Evolutionary conservation across 1,139 yeast genomes (phyloP).

Genomic region (Saccharomycopsis hybrid): DNA sequence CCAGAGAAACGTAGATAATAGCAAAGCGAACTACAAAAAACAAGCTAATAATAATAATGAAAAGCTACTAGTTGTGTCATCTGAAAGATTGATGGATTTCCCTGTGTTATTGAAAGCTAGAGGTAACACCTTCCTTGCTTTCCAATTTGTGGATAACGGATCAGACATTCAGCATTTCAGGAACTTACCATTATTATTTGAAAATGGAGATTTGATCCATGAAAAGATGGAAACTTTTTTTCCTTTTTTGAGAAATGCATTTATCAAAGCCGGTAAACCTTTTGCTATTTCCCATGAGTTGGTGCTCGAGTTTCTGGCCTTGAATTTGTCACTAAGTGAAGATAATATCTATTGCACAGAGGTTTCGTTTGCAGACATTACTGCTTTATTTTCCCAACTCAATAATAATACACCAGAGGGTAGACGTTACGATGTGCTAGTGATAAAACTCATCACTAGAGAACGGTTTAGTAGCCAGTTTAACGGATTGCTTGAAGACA

Average conservation of each 20-base stretch:
- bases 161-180: not conserved
- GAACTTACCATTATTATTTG: conserved; percentile 1
- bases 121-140: not conserved
- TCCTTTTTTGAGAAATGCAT: conserved; percentile 3
- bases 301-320: conserved; percentile 5
- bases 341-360: conserved; percentile 10
- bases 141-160: not conserved
- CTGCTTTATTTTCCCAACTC: conserved; percentile 4
- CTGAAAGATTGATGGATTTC: not conserved
- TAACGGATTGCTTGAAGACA: conserved; percentile 3
- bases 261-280: conserved; percentile 1
- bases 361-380: conserved; percentile 8
- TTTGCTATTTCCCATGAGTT: conserved; percentile 6
- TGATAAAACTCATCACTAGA: not conserved
- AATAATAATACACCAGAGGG: conserved; percentile 1
- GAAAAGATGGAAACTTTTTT: conserved; percentile 9
- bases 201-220: not conserved
- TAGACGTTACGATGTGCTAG: not conserved
- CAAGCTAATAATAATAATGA: too few species aligned
- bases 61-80: not conserved
- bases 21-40: too few species aligned
- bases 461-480: conserved; percentile 10
- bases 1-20: not conserved
- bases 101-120: conserved; percentile 5
- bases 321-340: conserved; percentile 7